phyloP scores from a whole-genome alignment of 1,139 yeast genomes.

The Yamadazyma friedrichii region DNA sequence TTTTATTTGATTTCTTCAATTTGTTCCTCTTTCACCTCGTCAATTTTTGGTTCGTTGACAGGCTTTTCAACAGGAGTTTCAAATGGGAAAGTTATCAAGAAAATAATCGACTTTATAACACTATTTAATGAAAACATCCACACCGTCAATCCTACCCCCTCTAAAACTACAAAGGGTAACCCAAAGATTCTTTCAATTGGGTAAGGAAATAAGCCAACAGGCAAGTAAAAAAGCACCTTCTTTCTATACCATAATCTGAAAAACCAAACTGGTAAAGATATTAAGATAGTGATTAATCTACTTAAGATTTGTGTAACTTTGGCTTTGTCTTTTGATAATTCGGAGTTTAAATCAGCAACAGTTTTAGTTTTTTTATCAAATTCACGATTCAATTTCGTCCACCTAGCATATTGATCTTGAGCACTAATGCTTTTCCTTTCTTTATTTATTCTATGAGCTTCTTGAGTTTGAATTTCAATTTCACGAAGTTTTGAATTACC shows the following conservation, averaged over 20 bases:
- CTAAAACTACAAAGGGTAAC: conserved; percentile 59
- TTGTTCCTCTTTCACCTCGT: conserved; percentile 8
- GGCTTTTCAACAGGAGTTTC: conserved; percentile 25
- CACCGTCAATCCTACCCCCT: conserved; percentile 51
- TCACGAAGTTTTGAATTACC: conserved; percentile 30
- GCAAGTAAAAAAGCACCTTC: conserved; percentile 59
- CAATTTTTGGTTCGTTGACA: conserved; percentile 8
- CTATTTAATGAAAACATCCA: conserved; percentile 46
- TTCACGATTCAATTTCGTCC: conserved; percentile 89
- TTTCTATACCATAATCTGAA: conserved; percentile 59
- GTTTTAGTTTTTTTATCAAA: conserved; percentile 58
- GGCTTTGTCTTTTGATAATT: conserved; percentile 36
- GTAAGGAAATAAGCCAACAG: conserved; percentile 57
- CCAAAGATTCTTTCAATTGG: conserved; percentile 57
- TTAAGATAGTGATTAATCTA: conserved; percentile 24
- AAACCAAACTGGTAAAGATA: conserved; percentile 48
- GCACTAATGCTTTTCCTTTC: conserved; percentile 70
- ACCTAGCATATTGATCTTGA: conserved; percentile 90
- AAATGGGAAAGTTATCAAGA: conserved; percentile 30
- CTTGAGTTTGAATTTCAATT: conserved; percentile 38
- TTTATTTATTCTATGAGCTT: conserved; percentile 47
- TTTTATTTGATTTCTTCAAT: background rate
- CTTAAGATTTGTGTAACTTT: conserved; percentile 33
- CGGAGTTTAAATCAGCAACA: conserved; percentile 41
- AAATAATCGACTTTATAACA: conserved; percentile 28